phyloP scores from a whole-genome alignment of 805 yeast species.

The Barnettozyma sp. region DNA sequence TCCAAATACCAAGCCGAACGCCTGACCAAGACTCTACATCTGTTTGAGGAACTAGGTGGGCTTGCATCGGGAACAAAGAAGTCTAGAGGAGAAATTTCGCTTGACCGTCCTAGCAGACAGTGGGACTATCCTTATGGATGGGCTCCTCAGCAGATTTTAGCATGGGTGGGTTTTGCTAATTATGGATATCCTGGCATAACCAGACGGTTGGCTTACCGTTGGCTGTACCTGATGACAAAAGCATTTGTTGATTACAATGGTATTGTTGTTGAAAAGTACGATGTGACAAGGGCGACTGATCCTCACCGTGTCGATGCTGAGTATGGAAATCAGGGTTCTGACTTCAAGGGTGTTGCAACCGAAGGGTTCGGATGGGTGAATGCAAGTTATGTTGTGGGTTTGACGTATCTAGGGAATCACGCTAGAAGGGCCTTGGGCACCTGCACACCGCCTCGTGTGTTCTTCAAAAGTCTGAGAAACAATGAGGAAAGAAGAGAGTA shows the following conservation, averaged over 20 bases:
- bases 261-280: slow-evolving; percentile 91
- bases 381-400: slow-evolving; percentile 72
- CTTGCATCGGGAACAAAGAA: slow-evolving; percentile 73
- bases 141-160: slow-evolving; percentile 96
- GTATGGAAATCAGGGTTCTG: slow-evolving; percentile 94
- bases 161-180: slow-evolving; percentile 78
- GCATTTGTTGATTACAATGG: slow-evolving; percentile 92
- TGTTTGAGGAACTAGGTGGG: slow-evolving; percentile 85
- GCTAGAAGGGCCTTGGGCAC: slow-evolving; percentile 76
- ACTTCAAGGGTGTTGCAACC: slow-evolving; percentile 84
- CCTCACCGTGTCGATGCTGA: slow-evolving; percentile 94
- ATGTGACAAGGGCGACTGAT: slow-evolving; percentile 73
- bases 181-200: slow-evolving; percentile 66
- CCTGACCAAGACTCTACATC: slow-evolving; percentile 53
- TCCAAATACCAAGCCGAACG: slow-evolving; percentile 58
- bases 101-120: slow-evolving; percentile 80
- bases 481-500: slow-evolving; percentile 20
- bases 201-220: slow-evolving; percentile 68
- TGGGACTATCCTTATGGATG: slow-evolving; percentile 99
- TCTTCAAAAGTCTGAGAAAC: slow-evolving; percentile 20
- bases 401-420: slow-evolving; percentile 55
- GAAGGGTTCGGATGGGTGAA: slow-evolving; percentile 99
- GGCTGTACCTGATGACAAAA: slow-evolving; percentile 85
- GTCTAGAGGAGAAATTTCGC: slow-evolving; percentile 64
- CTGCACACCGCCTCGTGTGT: slow-evolving; percentile 27